Conservation (phyloP, 306 rosid genomes). For the Fragaria nilgerrensis region DNA sequence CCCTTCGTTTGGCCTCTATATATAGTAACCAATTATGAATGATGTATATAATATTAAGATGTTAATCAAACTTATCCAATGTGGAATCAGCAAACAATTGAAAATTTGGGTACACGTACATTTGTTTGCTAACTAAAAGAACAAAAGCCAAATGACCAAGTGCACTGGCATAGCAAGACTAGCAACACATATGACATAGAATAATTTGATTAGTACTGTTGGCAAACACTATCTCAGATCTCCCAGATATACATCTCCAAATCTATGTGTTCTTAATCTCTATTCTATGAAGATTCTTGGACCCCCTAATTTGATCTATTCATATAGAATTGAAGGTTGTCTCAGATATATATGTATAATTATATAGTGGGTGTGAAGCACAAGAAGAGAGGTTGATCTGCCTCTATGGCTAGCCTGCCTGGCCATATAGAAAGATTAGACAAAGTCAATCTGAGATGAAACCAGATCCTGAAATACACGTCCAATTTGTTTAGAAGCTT, state of each 20-base stretch:
- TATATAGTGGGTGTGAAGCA: slow-evolving; percentile 20
- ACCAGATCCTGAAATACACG: slow-evolving; percentile 15
- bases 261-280: slow-evolving; percentile 1
- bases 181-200: background rate
- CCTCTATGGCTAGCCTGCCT: slow-evolving; percentile 4
- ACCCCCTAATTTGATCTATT: slow-evolving; percentile 6
- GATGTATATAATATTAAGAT: background rate
- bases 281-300: slow-evolving; percentile 22
- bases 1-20: background rate
- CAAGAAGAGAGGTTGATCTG: slow-evolving; percentile 24
- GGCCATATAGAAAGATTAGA: slow-evolving; percentile 1
- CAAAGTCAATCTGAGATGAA: slow-evolving; percentile 21
- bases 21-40: background rate
- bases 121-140: background rate
- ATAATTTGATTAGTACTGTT: background rate
- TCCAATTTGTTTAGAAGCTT: slow-evolving; percentile 3
- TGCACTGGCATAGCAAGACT: slow-evolving; percentile 20
- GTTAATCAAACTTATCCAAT: background rate
- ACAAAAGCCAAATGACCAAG: slow-evolving; percentile 19
- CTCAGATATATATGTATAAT: background rate
- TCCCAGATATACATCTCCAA: slow-evolving; percentile 1
- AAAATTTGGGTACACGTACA: background rate
- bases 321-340: slow-evolving; percentile 12
- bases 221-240: background rate
- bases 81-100: background rate